Percentiles rank a stretch among this genome's conserved stretches.
phyloP scores from a whole-genome alignment of 2,329 filamentous ascomycete species.

The Epichloe hybrida region DNA sequence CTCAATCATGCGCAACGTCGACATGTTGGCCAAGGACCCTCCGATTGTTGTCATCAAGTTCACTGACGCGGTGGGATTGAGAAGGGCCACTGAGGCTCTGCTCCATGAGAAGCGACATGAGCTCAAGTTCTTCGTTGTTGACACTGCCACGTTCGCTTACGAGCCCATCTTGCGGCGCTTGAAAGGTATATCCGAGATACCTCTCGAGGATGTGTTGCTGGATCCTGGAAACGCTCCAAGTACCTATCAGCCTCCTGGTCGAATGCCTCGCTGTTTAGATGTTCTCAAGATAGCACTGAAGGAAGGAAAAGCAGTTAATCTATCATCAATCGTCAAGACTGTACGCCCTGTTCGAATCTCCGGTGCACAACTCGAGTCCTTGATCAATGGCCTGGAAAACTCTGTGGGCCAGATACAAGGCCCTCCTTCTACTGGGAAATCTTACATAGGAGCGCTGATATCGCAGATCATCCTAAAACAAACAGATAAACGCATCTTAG shows the following conservation, averaged over 20 bases:
- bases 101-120: background rate
- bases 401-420: conserved; percentile 54
- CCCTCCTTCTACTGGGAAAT: conserved; percentile 66
- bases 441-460: conserved; percentile 54
- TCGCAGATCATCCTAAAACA: conserved; percentile 38
- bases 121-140: conserved; percentile 41
- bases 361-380: conserved; percentile 38
- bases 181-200: conserved; percentile 39
- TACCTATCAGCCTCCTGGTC: too few relatives aligned
- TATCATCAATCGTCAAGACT: too few relatives aligned
- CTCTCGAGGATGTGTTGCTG: conserved; percentile 41
- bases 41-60: conserved; percentile 40
- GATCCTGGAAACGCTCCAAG: conserved; percentile 2
- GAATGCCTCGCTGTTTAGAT: too few relatives aligned
- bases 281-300: too few relatives aligned
- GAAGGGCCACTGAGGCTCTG: conserved; percentile 32
- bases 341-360: conserved; percentile 14
- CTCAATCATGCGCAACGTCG: conserved; percentile 36
- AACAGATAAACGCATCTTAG: conserved; percentile 39
- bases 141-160: conserved; percentile 55
- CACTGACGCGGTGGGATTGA: conserved; percentile 28
- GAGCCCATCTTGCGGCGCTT: conserved; percentile 51
- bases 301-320: too few relatives aligned
- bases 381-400: conserved; percentile 39
- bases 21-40: conserved; percentile 26